phyloP scores from a whole-genome alignment of 371 early-diverging fungal species.

The Haplosporangium sp. region DNA sequence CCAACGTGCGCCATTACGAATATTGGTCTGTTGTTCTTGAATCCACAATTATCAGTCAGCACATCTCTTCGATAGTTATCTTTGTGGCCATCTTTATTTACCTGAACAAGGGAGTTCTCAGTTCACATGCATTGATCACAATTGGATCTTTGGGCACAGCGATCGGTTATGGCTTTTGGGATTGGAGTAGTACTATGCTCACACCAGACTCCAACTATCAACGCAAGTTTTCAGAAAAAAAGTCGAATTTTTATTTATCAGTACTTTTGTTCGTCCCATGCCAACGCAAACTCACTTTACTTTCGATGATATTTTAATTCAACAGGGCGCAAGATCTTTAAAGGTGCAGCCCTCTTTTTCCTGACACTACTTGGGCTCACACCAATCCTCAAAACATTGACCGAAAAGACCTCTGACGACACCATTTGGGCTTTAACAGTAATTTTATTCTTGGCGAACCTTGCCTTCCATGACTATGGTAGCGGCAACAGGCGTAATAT shows the following conservation, averaged over 20 bases:
- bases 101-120: conserved; percentile 68
- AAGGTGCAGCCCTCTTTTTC: conserved; percentile 82
- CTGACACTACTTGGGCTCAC: conserved; percentile 87
- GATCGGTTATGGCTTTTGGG: conserved; percentile 78
- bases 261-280: too few relatives aligned
- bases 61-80: conserved; percentile 83
- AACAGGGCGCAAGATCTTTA: conserved; percentile 70
- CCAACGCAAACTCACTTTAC: too few relatives aligned
- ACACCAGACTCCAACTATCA: conserved; percentile 63
- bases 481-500: conserved; percentile 40
- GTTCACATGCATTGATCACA: conserved; percentile 71
- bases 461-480: conserved; percentile 92
- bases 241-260: too few relatives aligned
- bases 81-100: conserved; percentile 90
- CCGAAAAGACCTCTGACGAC: conserved; percentile 90
- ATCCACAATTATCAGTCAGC: conserved; percentile 86
- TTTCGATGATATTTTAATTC: neutral
- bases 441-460: conserved; percentile 84
- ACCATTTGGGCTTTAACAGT: conserved; percentile 95
- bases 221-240: conserved; percentile 54
- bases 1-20: conserved; percentile 79
- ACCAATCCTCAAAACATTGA: conserved; percentile 93
- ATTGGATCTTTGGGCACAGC: conserved; percentile 69
- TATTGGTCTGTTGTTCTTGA: conserved; percentile 80
- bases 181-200: conserved; percentile 63